Conservation (phyloP, 148 eudicot genomes). For the Camellia lanceoleosa region DNA sequence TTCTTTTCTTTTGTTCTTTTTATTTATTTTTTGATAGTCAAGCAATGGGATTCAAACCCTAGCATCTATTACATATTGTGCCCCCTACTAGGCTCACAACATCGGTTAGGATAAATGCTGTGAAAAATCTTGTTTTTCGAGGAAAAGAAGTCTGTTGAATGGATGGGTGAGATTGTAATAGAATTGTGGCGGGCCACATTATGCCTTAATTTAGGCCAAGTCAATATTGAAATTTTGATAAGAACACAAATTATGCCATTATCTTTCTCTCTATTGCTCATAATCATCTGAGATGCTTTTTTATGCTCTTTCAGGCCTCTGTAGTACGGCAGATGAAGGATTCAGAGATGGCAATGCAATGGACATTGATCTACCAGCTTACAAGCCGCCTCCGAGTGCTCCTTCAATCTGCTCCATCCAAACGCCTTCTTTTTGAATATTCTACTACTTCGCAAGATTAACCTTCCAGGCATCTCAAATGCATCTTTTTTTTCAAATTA, state of each 20-base stretch:
- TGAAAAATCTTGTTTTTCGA: not conserved
- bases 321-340: slow-evolving; percentile 97
- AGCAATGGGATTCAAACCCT: not conserved
- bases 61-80: not conserved
- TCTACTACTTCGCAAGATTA: slow-evolving; percentile 90
- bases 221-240: not conserved
- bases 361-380: slow-evolving; percentile 97
- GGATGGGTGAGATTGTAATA: not conserved
- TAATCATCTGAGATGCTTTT: not conserved
- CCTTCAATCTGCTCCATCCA: slow-evolving; percentile 88
- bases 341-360: slow-evolving; percentile 98
- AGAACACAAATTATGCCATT: not conserved
- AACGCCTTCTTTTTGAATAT: slow-evolving; percentile 90
- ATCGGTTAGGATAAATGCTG: not conserved
- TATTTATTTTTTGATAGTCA: not conserved
- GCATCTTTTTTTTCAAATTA: not conserved
- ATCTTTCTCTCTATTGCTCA: not conserved
- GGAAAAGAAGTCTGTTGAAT: not conserved
- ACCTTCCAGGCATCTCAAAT: slow-evolving; percentile 7
- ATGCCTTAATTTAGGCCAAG: not conserved
- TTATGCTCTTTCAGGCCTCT: slow-evolving; percentile 63
- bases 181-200: not conserved
- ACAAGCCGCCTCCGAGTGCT: slow-evolving; percentile 94
- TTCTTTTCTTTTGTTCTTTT: not conserved
- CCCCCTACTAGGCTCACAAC: not conserved